A percentile compares a stretch with the other conserved stretches of the same genome.
phyloP scores from a whole-genome alignment of 2,329 filamentous ascomycete genomes.

The Drechslerella dactyloides region DNA sequence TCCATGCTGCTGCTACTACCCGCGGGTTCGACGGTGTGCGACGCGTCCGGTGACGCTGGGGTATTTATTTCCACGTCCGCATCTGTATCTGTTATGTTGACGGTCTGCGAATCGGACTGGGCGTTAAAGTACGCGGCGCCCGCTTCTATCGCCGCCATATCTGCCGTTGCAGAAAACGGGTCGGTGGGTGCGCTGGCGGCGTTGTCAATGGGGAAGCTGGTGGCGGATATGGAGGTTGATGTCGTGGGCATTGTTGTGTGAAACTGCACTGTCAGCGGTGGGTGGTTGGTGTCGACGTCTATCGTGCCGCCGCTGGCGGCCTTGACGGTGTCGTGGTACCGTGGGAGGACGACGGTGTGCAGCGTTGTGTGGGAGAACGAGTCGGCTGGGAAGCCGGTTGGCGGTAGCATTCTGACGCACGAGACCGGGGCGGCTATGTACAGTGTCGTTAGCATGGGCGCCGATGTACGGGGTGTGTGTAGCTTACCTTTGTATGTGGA shows the following conservation, averaged over 20 bases:
- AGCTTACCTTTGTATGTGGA: constrained; percentile 53
- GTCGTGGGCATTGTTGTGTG: constrained; percentile 21
- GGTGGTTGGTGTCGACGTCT: constrained; percentile 49
- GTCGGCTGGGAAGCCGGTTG: constrained; percentile 49
- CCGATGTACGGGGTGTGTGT: too few species aligned
- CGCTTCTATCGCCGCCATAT: constrained; percentile 47
- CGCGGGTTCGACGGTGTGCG: not conserved
- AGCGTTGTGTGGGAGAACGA: constrained; percentile 27
- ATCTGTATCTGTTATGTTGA: not conserved
- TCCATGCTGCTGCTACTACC: not conserved
- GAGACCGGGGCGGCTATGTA: constrained; percentile 50
- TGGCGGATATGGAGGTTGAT: not conserved
- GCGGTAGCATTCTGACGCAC: constrained; percentile 52
- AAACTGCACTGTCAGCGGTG: constrained; percentile 36
- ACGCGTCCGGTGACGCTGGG: too few species aligned
- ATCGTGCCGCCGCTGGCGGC: constrained; percentile 42
- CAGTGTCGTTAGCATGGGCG: constrained; percentile 2
- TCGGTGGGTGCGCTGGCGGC: constrained; percentile 1
- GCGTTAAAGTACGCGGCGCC: constrained; percentile 38
- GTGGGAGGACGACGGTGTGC: constrained; percentile 50
- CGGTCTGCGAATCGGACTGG: not conserved
- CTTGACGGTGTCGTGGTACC: constrained; percentile 53
- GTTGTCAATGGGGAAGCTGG: too few species aligned
- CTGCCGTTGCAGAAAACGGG: constrained; percentile 51
- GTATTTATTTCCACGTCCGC: too few species aligned